Percentiles rank a stretch among this genome's conserved stretches.
Conservation (phyloP, 2,329 filamentous ascomycete species). For the Monosporascus ibericus region DNA sequence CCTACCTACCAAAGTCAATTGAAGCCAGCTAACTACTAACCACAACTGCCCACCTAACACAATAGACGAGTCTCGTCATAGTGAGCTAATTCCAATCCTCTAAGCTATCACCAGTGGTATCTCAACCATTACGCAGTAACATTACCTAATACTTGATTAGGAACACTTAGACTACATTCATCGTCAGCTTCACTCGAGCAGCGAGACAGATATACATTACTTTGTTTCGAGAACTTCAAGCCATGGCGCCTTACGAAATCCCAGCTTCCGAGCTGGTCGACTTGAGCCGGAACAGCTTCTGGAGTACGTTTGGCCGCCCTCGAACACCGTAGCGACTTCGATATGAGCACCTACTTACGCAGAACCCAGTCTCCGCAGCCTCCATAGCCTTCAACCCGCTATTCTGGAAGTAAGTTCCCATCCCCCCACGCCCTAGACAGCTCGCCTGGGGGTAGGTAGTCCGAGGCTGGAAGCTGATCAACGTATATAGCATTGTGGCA, state of each 20-base stretch:
- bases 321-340: conserved; percentile 4
- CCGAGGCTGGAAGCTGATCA: conserved; percentile 19
- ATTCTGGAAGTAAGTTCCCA: conserved; percentile 89
- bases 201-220: neutral
- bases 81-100: no score
- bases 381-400: conserved; percentile 92
- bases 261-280: conserved; percentile 47
- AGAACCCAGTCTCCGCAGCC: conserved; percentile 61
- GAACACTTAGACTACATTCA: neutral
- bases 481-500: conserved; percentile 64
- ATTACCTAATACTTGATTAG: no score
- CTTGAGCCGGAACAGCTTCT: conserved; percentile 59
- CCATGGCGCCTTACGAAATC: conserved; percentile 33
- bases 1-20: no score
- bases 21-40: no score
- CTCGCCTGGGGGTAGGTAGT: no score
- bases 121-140: no score
- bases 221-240: conserved; percentile 1
- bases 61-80: no score
- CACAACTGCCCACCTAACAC: no score
- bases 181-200: conserved; percentile 1
- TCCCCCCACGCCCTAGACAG: neutral
- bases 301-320: conserved; percentile 43
- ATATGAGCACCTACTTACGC: conserved; percentile 7
- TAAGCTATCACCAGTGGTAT: no score